Conservation (phyloP, 2,329 filamentous ascomycete genomes). For the Chaetomium sp. region DNA sequence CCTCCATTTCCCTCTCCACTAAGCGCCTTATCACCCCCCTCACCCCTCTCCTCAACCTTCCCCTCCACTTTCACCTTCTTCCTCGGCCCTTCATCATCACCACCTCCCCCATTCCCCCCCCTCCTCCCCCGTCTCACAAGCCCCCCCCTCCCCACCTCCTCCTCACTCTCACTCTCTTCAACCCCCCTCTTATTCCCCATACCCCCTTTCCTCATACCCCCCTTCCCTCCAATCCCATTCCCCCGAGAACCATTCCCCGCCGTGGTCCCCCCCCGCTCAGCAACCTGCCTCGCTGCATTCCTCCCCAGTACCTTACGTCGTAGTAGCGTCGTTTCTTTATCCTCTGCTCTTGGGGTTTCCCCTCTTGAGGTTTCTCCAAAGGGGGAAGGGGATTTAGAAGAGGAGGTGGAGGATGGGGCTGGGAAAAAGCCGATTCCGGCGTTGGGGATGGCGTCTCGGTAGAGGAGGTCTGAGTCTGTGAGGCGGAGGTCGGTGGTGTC, state of each 20-base stretch:
- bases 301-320: conserved; percentile 13
- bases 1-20: too few species aligned
- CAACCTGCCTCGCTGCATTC: conserved; percentile 28
- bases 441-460: conserved; percentile 22
- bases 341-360: conserved; percentile 12
- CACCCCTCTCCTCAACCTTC: neutral
- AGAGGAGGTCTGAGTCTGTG: neutral
- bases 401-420: neutral
- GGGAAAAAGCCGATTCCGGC: conserved; percentile 38
- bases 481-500: neutral
- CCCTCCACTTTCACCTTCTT: conserved; percentile 3
- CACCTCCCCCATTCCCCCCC: conserved; percentile 17
- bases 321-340: conserved; percentile 24
- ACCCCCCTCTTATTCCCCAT: neutral
- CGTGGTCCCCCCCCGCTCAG: conserved; percentile 21
- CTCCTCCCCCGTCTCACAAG: conserved; percentile 22
- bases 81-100: conserved; percentile 7
- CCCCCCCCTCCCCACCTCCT: conserved; percentile 27
- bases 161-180: conserved; percentile 25
- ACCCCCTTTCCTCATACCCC: too few species aligned
- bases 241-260: too few species aligned
- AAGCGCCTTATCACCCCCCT: too few species aligned
- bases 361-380: too few species aligned
- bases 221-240: conserved; percentile 1
- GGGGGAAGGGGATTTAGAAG: too few species aligned